phyloP scores from a whole-genome alignment of 2,329 filamentous ascomycete genomes.

The Nemania serpens region DNA sequence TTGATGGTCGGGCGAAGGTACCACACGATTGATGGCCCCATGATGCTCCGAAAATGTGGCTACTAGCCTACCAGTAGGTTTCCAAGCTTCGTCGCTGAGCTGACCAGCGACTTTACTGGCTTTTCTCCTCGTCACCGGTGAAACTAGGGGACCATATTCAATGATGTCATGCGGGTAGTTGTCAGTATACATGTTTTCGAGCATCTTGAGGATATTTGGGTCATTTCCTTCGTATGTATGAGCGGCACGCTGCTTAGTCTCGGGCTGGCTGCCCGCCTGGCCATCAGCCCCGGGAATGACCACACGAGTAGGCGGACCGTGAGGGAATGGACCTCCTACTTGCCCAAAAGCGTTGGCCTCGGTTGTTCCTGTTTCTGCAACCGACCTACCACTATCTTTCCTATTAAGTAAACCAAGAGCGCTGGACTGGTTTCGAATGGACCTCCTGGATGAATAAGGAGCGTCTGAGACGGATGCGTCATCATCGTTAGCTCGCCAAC shows the following conservation, averaged over 20 bases:
- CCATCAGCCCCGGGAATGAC: slow-evolving; percentile 41
- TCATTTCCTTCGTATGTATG: slow-evolving; percentile 88
- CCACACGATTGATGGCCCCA: slow-evolving; percentile 78
- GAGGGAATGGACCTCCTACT: slow-evolving; percentile 61
- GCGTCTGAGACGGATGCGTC: slow-evolving; percentile 46
- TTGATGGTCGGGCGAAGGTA: slow-evolving; percentile 83
- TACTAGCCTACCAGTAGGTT: slow-evolving; percentile 80
- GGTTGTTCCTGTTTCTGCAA: slow-evolving; percentile 63
- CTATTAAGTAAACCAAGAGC: slow-evolving; percentile 64
- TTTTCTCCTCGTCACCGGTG: slow-evolving; percentile 65
- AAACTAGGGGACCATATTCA: slow-evolving; percentile 80
- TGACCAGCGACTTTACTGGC: slow-evolving; percentile 56
- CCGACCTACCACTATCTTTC: slow-evolving; percentile 62
- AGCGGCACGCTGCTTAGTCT: slow-evolving; percentile 60
- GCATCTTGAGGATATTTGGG: slow-evolving; percentile 68
- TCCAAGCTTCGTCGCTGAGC: slow-evolving; percentile 69
- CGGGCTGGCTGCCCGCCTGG: slow-evolving; percentile 40
- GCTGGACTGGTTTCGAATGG: slow-evolving; percentile 62
- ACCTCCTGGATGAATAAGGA: slow-evolving; percentile 49
- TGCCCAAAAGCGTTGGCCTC: slow-evolving; percentile 64
- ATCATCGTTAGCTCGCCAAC: slow-evolving; percentile 41
- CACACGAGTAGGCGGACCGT: slow-evolving; percentile 40
- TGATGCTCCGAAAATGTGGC: slow-evolving; percentile 89
- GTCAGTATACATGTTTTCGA: slow-evolving; percentile 83
- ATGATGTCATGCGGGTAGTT: slow-evolving; percentile 68